Evolutionary conservation across 1,284 basidiomycete species (phyloP).

Genomic region (Pascua guehoae): DNA sequence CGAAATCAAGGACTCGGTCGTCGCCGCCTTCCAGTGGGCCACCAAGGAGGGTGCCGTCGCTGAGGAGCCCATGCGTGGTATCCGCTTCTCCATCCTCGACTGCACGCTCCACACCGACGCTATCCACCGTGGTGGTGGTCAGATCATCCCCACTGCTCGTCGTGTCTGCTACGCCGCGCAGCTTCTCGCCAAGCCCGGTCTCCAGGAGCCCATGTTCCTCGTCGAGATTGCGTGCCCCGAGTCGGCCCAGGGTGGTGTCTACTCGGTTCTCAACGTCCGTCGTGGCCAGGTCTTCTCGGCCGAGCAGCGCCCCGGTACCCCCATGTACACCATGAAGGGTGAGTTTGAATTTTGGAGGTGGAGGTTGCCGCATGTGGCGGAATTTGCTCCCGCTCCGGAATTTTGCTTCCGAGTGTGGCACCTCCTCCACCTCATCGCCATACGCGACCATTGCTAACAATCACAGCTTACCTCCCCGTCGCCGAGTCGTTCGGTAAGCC

Average conservation of each 20-base stretch:
- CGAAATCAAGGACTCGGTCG: conserved; percentile 99
- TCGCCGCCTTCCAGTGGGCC: conserved; percentile 99
- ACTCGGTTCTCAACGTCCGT: conserved; percentile 90
- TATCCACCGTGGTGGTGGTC: conserved; percentile 99
- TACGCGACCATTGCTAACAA: background rate
- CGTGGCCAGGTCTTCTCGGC: conserved; percentile 98
- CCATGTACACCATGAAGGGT: conserved; percentile 92
- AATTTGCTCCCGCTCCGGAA: conserved; percentile 27
- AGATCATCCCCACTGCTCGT: conserved; percentile 96
- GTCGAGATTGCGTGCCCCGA: conserved; percentile 99
- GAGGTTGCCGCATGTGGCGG: conserved; percentile 21
- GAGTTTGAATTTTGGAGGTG: conserved; percentile 50
- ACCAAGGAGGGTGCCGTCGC: conserved; percentile 95
- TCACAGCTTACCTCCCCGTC: conserved; percentile 52
- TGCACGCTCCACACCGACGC: conserved; percentile 60
- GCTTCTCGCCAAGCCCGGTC: conserved; percentile 81
- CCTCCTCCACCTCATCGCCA: no score
- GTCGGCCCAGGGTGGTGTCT: conserved; percentile 97
- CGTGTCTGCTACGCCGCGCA: conserved; percentile 96
- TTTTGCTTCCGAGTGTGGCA: background rate
- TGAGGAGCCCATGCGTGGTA: conserved; percentile 98
- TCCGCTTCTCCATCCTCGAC: conserved; percentile 60
- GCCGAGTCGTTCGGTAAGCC: conserved; percentile 97
- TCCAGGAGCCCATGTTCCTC: conserved; percentile 98
- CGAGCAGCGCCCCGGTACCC: conserved; percentile 95